Evolutionary conservation across 75 land plant species (phyloP).

Genomic region (Cryptomeria japonica): DNA sequence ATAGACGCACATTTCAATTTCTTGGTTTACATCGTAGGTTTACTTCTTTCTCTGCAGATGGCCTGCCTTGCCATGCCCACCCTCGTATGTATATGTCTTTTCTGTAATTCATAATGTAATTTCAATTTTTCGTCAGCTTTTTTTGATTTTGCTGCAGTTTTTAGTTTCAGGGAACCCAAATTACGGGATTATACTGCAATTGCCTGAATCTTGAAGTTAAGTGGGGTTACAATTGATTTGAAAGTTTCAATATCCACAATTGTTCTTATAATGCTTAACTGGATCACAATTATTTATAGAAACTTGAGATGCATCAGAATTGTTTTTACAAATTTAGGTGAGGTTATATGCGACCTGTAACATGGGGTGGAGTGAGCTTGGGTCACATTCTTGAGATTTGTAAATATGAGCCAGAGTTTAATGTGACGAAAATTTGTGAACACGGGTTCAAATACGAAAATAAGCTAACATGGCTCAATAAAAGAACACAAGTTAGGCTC

Average conservation of each 20-base stretch:
- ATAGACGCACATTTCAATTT: not conserved
- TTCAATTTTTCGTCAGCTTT: not conserved
- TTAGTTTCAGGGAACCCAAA: not conserved
- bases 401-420: not conserved
- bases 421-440: not conserved
- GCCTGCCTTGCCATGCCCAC: not conserved
- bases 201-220: not conserved
- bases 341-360: not conserved
- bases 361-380: not conserved
- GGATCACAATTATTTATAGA: no score
- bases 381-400: not conserved
- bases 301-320: not conserved
- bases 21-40: not conserved
- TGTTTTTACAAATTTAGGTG: not conserved
- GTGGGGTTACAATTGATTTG: not conserved
- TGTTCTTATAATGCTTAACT: no score
- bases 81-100: not conserved
- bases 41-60: not conserved
- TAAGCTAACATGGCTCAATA: no score
- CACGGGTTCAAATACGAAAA: no score
- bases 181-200: not conserved
- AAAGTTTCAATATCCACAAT: no score
- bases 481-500: no score
- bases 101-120: not conserved
- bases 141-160: not conserved